Base-by-base conservation (phyloP, 2,329 filamentous ascomycete species). In the Periconia macrospinosa region DNA sequence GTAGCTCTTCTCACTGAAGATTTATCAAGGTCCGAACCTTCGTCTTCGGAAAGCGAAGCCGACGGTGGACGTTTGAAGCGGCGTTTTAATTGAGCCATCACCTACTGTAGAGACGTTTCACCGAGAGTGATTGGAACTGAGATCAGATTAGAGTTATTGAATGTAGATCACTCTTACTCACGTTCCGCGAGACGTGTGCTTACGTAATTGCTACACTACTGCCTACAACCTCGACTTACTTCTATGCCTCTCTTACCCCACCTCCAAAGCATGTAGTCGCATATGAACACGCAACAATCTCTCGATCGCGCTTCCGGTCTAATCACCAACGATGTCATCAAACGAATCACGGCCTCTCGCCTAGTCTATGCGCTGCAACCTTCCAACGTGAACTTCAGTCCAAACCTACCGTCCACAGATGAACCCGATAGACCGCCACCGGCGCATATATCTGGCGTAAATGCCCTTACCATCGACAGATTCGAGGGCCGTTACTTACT, bases 401-500 rank as follows among this genome's bases (percentile, higher is more conserved):
- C 88, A 62, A 80, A 80, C 49, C 79, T 80, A 55, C 75, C 75
- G 19, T 74, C 66, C 33, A 41, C 58, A 18, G 56, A 67, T 46
- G 74, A 72, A 27, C 63, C 63, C 63, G 15, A 63, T 50, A 58
- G 64, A 48, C 17, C 69, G 81, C 60, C 55, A 82, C 81, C 79
- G 45, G 90, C 91, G 1, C 92, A 96, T 73, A 82, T 84, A 50
- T 84, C 90, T 3, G 92, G 92, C 14, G 89, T 92, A 37, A 94
- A 88, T 67, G 85, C 88, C 40, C 77, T 97, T 41, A 86, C 89
- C 0, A 82, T 96, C 40, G 92, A 97, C 66, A 85, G 86, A 47
- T 91, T 94, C 66, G 90, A 94, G 58, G 91, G 90, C 2, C 81
- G 86, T 68, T 86, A 90, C 60, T 81, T 97, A 57, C 75, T 96